Base-by-base conservation (phyloP, 225 moss, liverwort and hornwort genomes). In the Sphagnum tenellum region DNA sequence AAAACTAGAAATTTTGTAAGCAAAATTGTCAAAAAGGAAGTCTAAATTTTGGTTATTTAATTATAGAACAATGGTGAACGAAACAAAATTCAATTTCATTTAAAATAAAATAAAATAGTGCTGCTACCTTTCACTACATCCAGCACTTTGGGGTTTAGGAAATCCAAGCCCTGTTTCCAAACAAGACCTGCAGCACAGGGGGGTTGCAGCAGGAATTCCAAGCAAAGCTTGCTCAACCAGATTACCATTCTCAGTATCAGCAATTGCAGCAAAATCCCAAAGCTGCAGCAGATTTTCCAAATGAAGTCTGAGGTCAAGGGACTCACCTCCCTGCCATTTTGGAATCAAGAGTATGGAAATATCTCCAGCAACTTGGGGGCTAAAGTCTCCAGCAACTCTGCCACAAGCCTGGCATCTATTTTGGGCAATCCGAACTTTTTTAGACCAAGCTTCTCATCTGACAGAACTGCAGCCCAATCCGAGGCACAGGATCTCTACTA, bases 401-500 rank as follows among this genome's bases (percentile, higher is more conserved):
- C 56, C 12, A 75, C 77, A 75, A 98, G 81, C 65, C 76, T 83
- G 44, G 89, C 83, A 64, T 29, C 79, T 87, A 67, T 82, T 65
- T 73, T 89, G 87, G 47, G 86, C 83, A 71, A 87, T 73, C 53
- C 90, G 56, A 48, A 77, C 74, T 71, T 79, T 72, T 50, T 75
- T 87, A 9, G 90, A 87, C 88, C 93, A 98, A 53, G 83, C 72
- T 47, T 93, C 98, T 71, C 93, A 90, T 50, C 80, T 68, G 5
- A 74, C 56, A 12, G 85, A 77, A 61, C 98, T 93, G 93, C 98
- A 98, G 46, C 98, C 98, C 47, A 90, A 66, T 45, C 79, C 90
- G 59, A 90, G 65, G 98, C 8, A 93, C 93, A 73, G 98, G 98
- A 10, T 93, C 98, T 48, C 93, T 90, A 64, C 98, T 83, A 9